Evolutionary conservation across 2,329 filamentous ascomycete genomes (phyloP), one percentile per base, ranked within the genome.

Genomic region (Cladosporium velox): DNA sequence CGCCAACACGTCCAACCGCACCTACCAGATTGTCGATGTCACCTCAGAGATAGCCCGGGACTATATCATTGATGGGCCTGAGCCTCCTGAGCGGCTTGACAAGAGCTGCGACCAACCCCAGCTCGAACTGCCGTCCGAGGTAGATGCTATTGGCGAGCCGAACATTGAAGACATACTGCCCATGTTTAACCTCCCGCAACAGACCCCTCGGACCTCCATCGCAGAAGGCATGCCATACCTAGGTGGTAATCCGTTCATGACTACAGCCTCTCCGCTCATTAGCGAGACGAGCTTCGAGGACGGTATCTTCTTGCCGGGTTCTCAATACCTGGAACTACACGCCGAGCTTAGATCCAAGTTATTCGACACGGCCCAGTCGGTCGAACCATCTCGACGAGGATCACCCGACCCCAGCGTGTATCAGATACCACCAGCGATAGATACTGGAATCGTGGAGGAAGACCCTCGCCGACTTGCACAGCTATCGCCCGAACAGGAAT

Each of bases 271-370:
- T 10, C 66, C 68, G 52, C 68, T 72, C 28, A 51, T 68, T 59
- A 74, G 72, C 66, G 72, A 74, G 49, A 70, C 71, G 6, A 67
- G 67, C 8, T 70, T 72, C 32, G 73, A 75, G 41, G 74, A 76
- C 65, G 73, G 73, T 47, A 76, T 76, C 32, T 76, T 76, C 65
- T 66, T 74, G 3, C 74, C 74, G 2, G 74, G 74, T 12, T 74
- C 73, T 11, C 70, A 75, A 35, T 76, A 74, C 65, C 70, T 73
- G 59, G 72, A 76, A 35, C 67, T 76, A 5, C 74, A 76, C 49
- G 69, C 73, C 15, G 70, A 73, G 3, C 59, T 76, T 7, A 71
- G 74, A 41, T 73, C 70, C 57, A 70, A 69, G 14, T 72, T 76
- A 51, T 73, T 76, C 44, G 73, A 76, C 49, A 76, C 73, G 1